Evolutionary conservation across 2,329 filamentous ascomycete genomes (phyloP).

Genomic region (Clonostachys sp.): DNA sequence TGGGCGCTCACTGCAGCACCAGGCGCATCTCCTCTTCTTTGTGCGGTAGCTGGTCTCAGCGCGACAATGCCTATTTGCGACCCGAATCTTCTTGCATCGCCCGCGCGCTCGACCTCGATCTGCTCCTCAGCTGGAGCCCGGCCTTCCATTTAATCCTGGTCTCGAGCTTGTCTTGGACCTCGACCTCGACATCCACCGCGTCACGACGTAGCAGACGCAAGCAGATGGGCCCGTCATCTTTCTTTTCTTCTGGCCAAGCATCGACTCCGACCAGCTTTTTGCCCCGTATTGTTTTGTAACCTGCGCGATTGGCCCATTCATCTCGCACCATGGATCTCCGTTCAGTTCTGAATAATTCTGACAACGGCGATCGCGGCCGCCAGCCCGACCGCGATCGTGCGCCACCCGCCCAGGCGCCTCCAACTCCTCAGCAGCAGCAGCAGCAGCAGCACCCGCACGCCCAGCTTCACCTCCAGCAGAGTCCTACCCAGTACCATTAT

Average conservation of each 20-base stretch:
- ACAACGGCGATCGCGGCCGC: conserved; percentile 29
- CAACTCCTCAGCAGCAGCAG: conserved; percentile 20
- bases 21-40: not conserved
- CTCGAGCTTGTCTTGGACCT: not conserved
- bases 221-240: too few species aligned
- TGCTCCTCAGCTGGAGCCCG: not conserved
- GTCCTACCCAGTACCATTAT: conserved; percentile 38
- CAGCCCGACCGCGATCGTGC: not conserved
- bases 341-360: conserved; percentile 49
- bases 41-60: not conserved
- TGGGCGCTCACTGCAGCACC: too few species aligned
- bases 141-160: not conserved
- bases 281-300: not conserved
- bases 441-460: conserved; percentile 10
- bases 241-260: too few species aligned
- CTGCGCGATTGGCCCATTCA: not conserved
- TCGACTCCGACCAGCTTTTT: too few species aligned
- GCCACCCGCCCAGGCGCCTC: conserved; percentile 22
- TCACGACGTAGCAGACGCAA: not conserved
- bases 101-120: not conserved
- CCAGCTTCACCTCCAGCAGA: conserved; percentile 27
- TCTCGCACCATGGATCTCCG: conserved; percentile 41
- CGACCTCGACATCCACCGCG: conserved; percentile 1
- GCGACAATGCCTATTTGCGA: conserved; percentile 15
- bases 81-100: conserved; percentile 6